phyloP scores from a whole-genome alignment of 2,329 filamentous ascomycete species.

The Penicillium sp. region DNA sequence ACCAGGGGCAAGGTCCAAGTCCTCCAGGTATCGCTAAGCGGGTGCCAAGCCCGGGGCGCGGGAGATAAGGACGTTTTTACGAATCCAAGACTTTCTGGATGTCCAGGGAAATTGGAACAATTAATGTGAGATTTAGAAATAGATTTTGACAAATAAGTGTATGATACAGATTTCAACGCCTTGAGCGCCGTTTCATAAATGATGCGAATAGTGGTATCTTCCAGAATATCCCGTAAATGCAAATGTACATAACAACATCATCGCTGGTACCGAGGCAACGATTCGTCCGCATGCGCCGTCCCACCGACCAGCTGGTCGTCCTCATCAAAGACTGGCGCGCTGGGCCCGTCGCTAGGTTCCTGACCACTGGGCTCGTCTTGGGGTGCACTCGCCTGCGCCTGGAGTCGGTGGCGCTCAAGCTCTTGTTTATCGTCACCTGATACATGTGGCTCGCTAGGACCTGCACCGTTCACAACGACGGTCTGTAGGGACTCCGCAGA shows the following conservation, averaged over 20 bases:
- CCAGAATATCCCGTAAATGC: slow-evolving; percentile 25
- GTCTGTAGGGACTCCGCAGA: slow-evolving; percentile 29
- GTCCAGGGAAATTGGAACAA: neutral
- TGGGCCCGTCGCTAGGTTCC: slow-evolving; percentile 33
- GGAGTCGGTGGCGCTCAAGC: slow-evolving; percentile 57
- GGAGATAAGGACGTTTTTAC: neutral
- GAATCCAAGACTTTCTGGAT: neutral
- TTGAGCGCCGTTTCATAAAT: slow-evolving; percentile 11
- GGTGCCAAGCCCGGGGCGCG: slow-evolving; percentile 12
- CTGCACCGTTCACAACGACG: slow-evolving; percentile 25
- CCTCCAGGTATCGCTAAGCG: slow-evolving; percentile 13
- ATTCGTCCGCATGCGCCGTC: slow-evolving; percentile 32
- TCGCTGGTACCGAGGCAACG: slow-evolving; percentile 40
- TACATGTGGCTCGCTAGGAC: slow-evolving; percentile 32
- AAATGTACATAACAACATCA: slow-evolving; percentile 24
- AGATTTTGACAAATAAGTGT: slow-evolving; percentile 6
- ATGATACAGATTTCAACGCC: slow-evolving; percentile 19
- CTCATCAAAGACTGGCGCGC: slow-evolving; percentile 53
- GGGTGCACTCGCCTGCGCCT: slow-evolving; percentile 57
- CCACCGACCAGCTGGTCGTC: slow-evolving; percentile 41
- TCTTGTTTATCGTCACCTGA: slow-evolving; percentile 67
- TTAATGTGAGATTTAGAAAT: neutral
- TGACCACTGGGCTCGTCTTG: slow-evolving; percentile 17
- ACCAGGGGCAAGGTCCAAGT: slow-evolving; percentile 5
- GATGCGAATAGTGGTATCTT: slow-evolving; percentile 30